Percentiles rank a stretch among this genome's conserved stretches.
phyloP scores from a whole-genome alignment of 257 asterid genomes.

The Anisodus acutangulus region DNA sequence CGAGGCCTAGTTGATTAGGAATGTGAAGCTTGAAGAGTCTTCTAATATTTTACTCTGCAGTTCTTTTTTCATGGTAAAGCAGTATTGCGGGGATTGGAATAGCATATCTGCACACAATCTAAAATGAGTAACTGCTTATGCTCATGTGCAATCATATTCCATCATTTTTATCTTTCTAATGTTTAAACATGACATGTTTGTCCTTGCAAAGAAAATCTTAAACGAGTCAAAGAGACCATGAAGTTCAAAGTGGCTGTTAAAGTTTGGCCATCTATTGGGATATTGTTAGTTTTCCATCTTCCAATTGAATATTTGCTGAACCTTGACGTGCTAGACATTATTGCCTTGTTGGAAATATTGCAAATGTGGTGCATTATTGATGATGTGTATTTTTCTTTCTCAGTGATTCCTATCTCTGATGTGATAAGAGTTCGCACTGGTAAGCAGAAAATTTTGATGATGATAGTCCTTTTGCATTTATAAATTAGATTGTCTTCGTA shows the following conservation, averaged over 20 bases:
- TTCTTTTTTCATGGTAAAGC: not conserved
- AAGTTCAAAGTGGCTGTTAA: constrained; percentile 11
- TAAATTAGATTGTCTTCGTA: not conserved
- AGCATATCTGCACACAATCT: not conserved
- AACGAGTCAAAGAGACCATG: not conserved
- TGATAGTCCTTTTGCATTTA: not conserved
- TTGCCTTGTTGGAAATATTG: not conserved
- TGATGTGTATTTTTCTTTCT: constrained; percentile 39
- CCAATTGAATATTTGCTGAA: not conserved
- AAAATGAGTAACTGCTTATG: not conserved
- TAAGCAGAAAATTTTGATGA: constrained; percentile 34
- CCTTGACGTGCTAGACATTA: too few relatives aligned
- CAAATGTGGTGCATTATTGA: constrained; percentile 20
- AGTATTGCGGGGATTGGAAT: not conserved
- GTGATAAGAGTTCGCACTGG: constrained; percentile 94
- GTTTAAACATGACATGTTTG: not conserved
- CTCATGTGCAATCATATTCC: too few relatives aligned
- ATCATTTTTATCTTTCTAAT: not conserved
- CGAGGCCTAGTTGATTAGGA: not conserved
- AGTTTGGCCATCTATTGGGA: not conserved
- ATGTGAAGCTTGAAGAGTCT: not conserved
- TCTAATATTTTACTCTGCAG: not conserved
- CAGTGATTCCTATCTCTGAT: constrained; percentile 89
- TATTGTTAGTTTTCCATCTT: not conserved
- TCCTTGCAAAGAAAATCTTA: not conserved